Evolutionary conservation across 176 grass and related monocot genomes (phyloP), one percentile per base, ranked within the genome.

Genomic region (Triticum dicoccoides): DNA sequence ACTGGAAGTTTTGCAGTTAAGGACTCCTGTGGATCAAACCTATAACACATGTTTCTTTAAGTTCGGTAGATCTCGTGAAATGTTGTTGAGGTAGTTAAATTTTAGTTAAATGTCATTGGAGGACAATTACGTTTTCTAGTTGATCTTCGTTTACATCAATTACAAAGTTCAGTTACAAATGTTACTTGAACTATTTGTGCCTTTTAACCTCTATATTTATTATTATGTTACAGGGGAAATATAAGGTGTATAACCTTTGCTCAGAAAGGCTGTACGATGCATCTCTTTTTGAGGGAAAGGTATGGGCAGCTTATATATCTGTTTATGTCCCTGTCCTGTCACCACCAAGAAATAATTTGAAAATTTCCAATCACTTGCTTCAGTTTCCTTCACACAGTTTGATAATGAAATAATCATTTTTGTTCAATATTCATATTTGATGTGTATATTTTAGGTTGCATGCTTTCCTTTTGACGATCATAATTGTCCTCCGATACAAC

Each of bases 191-290:
- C 62, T 82, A 32, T 61, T 76, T 32, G 59, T 75, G 59, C 25
- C 13, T 84, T 65, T 76, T 70, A 64, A 24, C 41, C 41, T 77
- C 35, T 82, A 76, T 86, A 42, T 38, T 63, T 41, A 79, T 94
- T 8, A 67, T 86, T 87, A 47, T 76, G 77, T 86, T 88, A 74
- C 83, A 99, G 97, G 94, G 97, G 1, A 99, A 96, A 83, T 99
- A 99, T 90, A 99, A 99, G 86, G 97, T 99, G 27, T 99, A 99
- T 81, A 99, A 99, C 79, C 97, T 99, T 66, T 99, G 97, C 65
- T 99, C 97, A 10, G 97, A 99, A 87, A 88, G 97, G 89, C 79
- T 99, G 25, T 99, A 99, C 81, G 97, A 99, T 75, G 92, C 97
- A 76, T 99, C 97, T 35, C 92, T 99, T 44, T 96, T 99, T 86